Evolutionary conservation across 768 basidiomycete genomes (phyloP), one percentile per base, ranked within the genome.

Genomic region (Suillus subaureus): DNA sequence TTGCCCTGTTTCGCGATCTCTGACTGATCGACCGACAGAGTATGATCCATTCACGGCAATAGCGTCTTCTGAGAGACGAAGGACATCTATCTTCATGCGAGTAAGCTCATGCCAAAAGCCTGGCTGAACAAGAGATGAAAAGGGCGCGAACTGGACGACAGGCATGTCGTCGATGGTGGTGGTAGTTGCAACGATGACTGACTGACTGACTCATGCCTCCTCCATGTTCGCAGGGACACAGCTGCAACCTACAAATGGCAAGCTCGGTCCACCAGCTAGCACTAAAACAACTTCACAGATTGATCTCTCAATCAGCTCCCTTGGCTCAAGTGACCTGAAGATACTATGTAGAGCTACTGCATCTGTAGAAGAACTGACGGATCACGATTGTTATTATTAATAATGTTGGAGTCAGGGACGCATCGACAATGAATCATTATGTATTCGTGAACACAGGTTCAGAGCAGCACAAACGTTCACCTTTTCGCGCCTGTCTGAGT

Each of bases 41-140:
- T 97, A 94, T 4, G 87, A 84, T 2, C 85, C 96, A 4, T 76
- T 71, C 56, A 97, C 77, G 1, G 88, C 77, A 11, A 94, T 70
- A 0, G 87, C 82, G 4, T 85, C 86, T 67, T 96, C 91, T 3
- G 91, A 90, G 31, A 99, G 85, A 67, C 88, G 88, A 49, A 96
- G 87, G 16, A 93, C 88, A 75, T 98, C 94, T 72, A 99, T 88
- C 84, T 99, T 99, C 79, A 95, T 79, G 35, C 84, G 79, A 2
- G 93, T 92, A 47, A 99, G 89, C 61, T 89, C 87, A 69, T 97
- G 92, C 96, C 96, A 99, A 77, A 99, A 95, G 3, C 88, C 84
- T 1, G 97, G 96, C 67, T 94, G 89, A 2, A 97, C 91, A 52
- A 92, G 83, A 9, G 95, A 95, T 6, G 90, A 83, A 70, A 99